A percentile compares a stretch with the other conserved stretches of the same genome.
Conservation (phyloP, 768 basidiomycete species). For the Boletus eberwhitei region DNA sequence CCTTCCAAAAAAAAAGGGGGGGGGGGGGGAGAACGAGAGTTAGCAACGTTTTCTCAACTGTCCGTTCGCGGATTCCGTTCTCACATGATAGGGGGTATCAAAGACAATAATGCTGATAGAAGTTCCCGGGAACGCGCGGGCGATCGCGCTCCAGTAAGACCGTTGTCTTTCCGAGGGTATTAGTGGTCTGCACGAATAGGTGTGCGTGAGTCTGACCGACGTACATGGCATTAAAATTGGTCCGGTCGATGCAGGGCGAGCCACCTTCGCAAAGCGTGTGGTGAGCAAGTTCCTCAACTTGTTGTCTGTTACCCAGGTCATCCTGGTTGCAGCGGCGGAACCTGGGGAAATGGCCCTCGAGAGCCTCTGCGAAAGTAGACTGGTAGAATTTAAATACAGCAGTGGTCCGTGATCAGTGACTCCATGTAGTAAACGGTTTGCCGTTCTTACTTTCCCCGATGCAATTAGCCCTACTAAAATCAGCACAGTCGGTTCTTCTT, state of each 20-base stretch:
- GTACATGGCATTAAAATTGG: slow-evolving; percentile 68
- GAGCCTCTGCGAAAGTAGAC: slow-evolving; percentile 72
- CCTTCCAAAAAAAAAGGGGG: too few species aligned
- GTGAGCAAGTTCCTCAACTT: slow-evolving; percentile 61
- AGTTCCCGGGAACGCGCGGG: slow-evolving; percentile 59
- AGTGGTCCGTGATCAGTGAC: slow-evolving; percentile 1
- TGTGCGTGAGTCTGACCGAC: slow-evolving; percentile 20
- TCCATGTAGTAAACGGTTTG: slow-evolving; percentile 2
- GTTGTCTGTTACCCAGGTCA: slow-evolving; percentile 63
- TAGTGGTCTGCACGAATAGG: not conserved
- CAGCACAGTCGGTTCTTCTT: slow-evolving; percentile 48
- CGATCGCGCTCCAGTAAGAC: slow-evolving; percentile 72
- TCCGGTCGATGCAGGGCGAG: slow-evolving; percentile 78
- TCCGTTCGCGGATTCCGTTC: slow-evolving; percentile 16
- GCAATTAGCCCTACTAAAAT: slow-evolving; percentile 74
- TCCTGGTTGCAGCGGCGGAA: slow-evolving; percentile 80
- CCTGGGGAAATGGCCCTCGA: slow-evolving; percentile 55
- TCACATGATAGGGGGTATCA: slow-evolving; percentile 72
- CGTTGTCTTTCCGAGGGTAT: slow-evolving; percentile 49
- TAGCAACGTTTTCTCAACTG: slow-evolving; percentile 9
- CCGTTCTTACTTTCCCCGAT: slow-evolving; percentile 59
- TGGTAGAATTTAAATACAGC: not conserved
- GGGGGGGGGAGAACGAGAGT: slow-evolving; percentile 4
- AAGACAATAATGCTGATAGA: slow-evolving; percentile 73
- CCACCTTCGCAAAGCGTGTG: slow-evolving; percentile 49